Evolutionary conservation across 768 basidiomycete species (phyloP), one percentile per base, ranked within the genome.

Genomic region (Clavulina sp.): DNA sequence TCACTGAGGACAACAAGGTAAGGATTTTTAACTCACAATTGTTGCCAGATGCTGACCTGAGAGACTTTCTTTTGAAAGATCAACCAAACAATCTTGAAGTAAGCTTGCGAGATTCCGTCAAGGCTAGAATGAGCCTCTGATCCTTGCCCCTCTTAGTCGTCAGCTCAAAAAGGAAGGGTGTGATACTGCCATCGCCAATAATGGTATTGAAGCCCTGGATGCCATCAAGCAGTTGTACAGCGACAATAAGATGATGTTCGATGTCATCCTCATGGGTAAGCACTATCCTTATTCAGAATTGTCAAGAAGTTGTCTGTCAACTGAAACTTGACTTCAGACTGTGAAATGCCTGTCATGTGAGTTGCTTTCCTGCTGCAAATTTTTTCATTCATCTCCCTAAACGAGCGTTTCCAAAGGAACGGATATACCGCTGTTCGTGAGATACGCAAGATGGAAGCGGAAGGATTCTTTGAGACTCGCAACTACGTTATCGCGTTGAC

Each of bases 331-430:
- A 50, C 38, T 21, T 46, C 19, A 28, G 61, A 61, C 50, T 58
- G 57, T 41, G 60, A 60, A 50, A 62, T 62, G 61, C 60, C 61
- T 28, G 56, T 61, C 21, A 59, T 60, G 59, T 38, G 21, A 38
- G 36, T 38, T 21, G 13, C 13, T 13, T 38, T 21, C 21, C 13
- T 21, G 36, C 36, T 13, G 13, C 36, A 38, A 38, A 38, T 38
- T 38, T 21, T 38, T 13, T 21, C 13, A 38, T 38, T 38, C 21
- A 13, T 38, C 36, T 38, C 13, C 36, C 21, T n/a, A n/a, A n/a
- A n/a, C n/a, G n/a, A n/a, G n/a, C n/a, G n/a, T n/a, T n/a, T n/a
- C n/a, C n/a, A n/a, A n/a, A 38, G 36, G 36, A 54, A 54, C 33
- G 61, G 61, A 4, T 43, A 56, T 6, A 55, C 57, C 19, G 61